Percentiles rank a stretch among this genome's conserved stretches.
Evolutionary conservation across 306 rosid genomes (phyloP).

Genomic region (Citrullus colocynthis): DNA sequence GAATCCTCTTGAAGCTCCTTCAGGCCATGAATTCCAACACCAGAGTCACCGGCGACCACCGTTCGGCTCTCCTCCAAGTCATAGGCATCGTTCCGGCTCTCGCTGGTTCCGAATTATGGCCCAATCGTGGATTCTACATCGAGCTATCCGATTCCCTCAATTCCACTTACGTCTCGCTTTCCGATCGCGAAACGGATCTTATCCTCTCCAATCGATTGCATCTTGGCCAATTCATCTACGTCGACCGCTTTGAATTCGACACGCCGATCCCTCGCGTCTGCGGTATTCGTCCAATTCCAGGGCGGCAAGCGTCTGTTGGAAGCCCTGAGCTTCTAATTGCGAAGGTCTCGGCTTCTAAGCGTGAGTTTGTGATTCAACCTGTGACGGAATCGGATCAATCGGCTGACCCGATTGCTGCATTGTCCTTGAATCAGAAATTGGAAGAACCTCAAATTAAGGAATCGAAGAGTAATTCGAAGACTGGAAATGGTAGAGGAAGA

Average conservation of each 20-base stretch:
- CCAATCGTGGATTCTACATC: slow-evolving; percentile 77
- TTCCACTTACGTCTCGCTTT: slow-evolving; percentile 80
- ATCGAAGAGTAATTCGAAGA: slow-evolving; percentile 12
- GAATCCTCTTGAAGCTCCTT: slow-evolving; percentile 64
- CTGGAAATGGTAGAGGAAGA: slow-evolving; percentile 28
- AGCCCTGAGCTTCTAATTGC: slow-evolving; percentile 66
- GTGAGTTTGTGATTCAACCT: slow-evolving; percentile 72
- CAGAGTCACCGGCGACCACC: slow-evolving; percentile 97
- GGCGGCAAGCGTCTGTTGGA: slow-evolving; percentile 69
- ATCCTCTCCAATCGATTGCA: slow-evolving; percentile 82
- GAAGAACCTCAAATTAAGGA: slow-evolving; percentile 17
- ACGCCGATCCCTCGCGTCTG: slow-evolving; percentile 57
- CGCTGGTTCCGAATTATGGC: slow-evolving; percentile 74
- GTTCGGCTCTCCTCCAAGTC: slow-evolving; percentile 85
- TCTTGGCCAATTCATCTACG: slow-evolving; percentile 69
- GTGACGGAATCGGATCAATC: slow-evolving; percentile 53
- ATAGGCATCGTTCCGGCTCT: slow-evolving; percentile 87
- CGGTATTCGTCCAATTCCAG: slow-evolving; percentile 62
- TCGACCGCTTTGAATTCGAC: slow-evolving; percentile 72
- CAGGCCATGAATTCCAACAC: slow-evolving; percentile 71
- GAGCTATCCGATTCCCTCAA: slow-evolving; percentile 94
- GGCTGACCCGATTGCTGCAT: slow-evolving; percentile 45
- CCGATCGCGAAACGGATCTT: slow-evolving; percentile 65
- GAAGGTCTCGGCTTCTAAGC: slow-evolving; percentile 30
- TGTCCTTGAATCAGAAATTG: slow-evolving; percentile 29